A percentile compares a stretch with the other conserved stretches of the same genome.
Evolutionary conservation across 1,139 yeast species (phyloP).

Genomic region (Lodderomyces beijingensis): DNA sequence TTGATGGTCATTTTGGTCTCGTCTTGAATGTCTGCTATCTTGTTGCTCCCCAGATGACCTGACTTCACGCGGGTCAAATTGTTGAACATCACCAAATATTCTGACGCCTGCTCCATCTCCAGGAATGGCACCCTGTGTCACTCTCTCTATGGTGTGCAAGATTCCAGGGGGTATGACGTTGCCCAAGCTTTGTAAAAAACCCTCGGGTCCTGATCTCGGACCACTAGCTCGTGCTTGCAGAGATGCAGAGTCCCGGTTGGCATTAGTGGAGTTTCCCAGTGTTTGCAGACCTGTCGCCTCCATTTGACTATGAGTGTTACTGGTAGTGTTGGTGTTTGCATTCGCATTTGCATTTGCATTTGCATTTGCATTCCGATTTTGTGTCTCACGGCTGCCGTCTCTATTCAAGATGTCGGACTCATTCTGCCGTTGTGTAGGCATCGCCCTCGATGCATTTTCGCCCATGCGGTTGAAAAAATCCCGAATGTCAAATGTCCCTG

Average conservation of each 20-base stretch:
- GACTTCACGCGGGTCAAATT: too few relatives aligned
- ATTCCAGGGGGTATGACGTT: conserved; percentile 6
- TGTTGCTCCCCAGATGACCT: not conserved
- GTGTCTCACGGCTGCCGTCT: not conserved
- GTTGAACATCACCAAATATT: not conserved
- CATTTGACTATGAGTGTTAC: not conserved
- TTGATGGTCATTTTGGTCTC: too few relatives aligned
- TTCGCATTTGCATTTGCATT: conserved; percentile 1
- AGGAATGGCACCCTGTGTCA: conserved; percentile 3
- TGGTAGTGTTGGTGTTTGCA: not conserved
- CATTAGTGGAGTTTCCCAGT: not conserved
- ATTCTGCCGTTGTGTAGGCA: too few relatives aligned
- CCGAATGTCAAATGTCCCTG: conserved; percentile 12
- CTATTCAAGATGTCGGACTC: too few relatives aligned
- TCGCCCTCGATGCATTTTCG: not conserved
- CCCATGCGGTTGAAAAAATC: conserved; percentile 23
- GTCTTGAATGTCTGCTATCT: too few relatives aligned
- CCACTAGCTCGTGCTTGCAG: not conserved
- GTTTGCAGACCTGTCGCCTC: not conserved
- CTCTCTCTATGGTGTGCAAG: conserved; percentile 6
- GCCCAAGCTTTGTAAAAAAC: conserved; percentile 4
- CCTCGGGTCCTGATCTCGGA: conserved; percentile 2
- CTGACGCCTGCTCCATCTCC: not conserved
- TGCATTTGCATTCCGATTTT: conserved; percentile 1
- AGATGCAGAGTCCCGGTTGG: not conserved